Base-by-base conservation (phyloP, 2,329 filamentous ascomycete genomes). In the Diaporthe sp. region DNA sequence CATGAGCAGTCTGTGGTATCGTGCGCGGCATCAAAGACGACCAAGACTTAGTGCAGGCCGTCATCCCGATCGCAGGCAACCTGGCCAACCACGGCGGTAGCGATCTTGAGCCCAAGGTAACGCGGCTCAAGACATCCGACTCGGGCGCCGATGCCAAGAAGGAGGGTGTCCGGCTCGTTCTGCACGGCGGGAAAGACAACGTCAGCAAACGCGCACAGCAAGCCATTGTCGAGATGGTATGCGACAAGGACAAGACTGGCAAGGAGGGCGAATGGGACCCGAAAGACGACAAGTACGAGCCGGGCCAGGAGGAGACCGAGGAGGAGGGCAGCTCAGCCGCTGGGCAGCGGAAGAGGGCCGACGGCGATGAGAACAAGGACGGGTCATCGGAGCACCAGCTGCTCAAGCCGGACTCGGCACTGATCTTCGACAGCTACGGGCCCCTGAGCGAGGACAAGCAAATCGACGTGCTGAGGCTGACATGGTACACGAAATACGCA, bases 401-500 rank as follows among this genome's bases (percentile, higher is more conserved):
- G 70, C 84, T 87, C 76, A 89, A 90, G 76, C 84, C 89, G 5
- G 85, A 88, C 68, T 89, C 91, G 15, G 94, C 94, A 77, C 87
- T 98, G 76, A 87, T 93, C 76, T 98, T 95, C 85, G 88, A 94
- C 76, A 92, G 93, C 80, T 98, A 97, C 84, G 90, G 89, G 57
- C 80, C 82, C 3, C 88, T 91, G 71, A 88, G 89, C 28, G 90
- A 89, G 72, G 87, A 92, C 51, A 86, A 86, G 10, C 86, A 89
- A 37, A 84, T 88, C 1, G 90, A 91, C 76, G 90, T 95, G 15
- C 85, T 98, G 78, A 91, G 92, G 73, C 83, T 98, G 81, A 92
- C 94, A 49, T 99, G 96, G 96, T 87, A 90, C 82, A 98, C 96
- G 20, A 95, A 96, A 84, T 92, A 95, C 82, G 96, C 95, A 0